Conservation (phyloP, 495 filamentous ascomycete species). For the Penicillium paxilli region DNA sequence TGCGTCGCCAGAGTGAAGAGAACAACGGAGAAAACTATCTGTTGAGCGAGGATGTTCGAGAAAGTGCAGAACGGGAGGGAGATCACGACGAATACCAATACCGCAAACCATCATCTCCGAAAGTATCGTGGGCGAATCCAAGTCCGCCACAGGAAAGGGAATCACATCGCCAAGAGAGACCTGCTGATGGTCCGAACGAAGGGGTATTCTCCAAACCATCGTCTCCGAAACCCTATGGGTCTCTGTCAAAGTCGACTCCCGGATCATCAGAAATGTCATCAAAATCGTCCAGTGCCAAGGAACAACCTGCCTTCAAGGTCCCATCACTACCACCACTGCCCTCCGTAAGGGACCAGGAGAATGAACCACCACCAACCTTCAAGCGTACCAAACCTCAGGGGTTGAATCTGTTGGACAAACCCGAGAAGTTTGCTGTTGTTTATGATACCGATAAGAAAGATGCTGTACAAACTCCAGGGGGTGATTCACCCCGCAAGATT, state of each 20-base stretch:
- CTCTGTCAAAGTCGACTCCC: conserved; percentile 43
- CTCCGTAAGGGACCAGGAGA: conserved; percentile 72
- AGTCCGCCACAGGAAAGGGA: conserved; percentile 33
- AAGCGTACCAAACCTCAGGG: conserved; percentile 64
- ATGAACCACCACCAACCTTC: conserved; percentile 75
- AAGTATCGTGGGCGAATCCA: conserved; percentile 49
- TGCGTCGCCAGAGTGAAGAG: conserved; percentile 73
- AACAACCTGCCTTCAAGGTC: conserved; percentile 65
- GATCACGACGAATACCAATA: conserved; percentile 30
- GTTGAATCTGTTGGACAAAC: conserved; percentile 57
- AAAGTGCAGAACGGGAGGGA: conserved; percentile 23
- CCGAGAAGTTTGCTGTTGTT: conserved; percentile 54
- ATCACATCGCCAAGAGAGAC: conserved; percentile 24
- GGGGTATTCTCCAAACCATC: conserved; percentile 39
- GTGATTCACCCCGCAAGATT: conserved; percentile 65
- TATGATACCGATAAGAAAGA: conserved; percentile 51
- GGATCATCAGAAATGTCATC: conserved; percentile 42
- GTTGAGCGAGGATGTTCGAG: conserved; percentile 29
- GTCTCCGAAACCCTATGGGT: conserved; percentile 42
- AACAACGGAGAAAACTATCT: conserved; percentile 47
- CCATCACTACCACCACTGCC: conserved; percentile 60
- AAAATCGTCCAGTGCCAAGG: conserved; percentile 34
- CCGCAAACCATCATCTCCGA: conserved; percentile 40
- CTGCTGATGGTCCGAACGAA: conserved; percentile 23
- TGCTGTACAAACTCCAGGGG: conserved; percentile 38